phyloP scores from a whole-genome alignment of 1,284 basidiomycete genomes.

The Phaffia rhodozyma region DNA sequence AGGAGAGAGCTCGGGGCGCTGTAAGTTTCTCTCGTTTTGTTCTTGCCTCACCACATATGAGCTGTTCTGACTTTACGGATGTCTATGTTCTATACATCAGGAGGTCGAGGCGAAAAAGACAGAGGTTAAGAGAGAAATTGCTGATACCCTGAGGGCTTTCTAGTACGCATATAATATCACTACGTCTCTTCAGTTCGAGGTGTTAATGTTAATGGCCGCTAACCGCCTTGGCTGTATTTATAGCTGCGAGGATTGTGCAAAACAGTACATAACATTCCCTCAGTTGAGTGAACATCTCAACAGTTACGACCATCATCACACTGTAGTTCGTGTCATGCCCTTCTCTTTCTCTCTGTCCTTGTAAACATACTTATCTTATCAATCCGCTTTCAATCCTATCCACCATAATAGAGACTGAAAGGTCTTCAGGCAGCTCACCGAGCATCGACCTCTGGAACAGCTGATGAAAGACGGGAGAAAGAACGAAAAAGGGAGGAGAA shows the following conservation, averaged over 20 bases:
- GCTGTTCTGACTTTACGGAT: not conserved
- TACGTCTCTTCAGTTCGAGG: not conserved
- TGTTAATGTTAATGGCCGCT: not conserved
- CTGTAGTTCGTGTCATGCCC: slow-evolving; percentile 7
- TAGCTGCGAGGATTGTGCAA: slow-evolving; percentile 12
- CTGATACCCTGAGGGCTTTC: slow-evolving; percentile 2
- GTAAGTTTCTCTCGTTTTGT: not conserved
- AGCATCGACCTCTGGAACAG: not conserved
- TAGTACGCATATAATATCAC: not conserved
- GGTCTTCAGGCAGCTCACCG: slow-evolving; percentile 7
- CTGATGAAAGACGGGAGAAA: slow-evolving; percentile 10
- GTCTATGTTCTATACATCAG: not conserved
- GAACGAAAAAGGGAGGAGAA: slow-evolving; percentile 14
- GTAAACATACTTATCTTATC: not conserved
- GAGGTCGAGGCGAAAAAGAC: slow-evolving; percentile 1
- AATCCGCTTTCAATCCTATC: not conserved
- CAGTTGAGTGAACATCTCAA: slow-evolving; percentile 10
- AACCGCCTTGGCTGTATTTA: not conserved
- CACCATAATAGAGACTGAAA: slow-evolving; percentile 7
- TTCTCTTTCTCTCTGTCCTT: not conserved
- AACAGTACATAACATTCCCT: slow-evolving; percentile 10
- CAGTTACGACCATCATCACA: slow-evolving; percentile 13
- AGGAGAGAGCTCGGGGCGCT: not conserved
- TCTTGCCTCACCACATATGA: too few species aligned
- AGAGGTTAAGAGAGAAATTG: slow-evolving; percentile 7